Evolutionary conservation across 1,284 basidiomycete species (phyloP), one percentile per base, ranked within the genome.

Genomic region (Cerioporus squamosus): DNA sequence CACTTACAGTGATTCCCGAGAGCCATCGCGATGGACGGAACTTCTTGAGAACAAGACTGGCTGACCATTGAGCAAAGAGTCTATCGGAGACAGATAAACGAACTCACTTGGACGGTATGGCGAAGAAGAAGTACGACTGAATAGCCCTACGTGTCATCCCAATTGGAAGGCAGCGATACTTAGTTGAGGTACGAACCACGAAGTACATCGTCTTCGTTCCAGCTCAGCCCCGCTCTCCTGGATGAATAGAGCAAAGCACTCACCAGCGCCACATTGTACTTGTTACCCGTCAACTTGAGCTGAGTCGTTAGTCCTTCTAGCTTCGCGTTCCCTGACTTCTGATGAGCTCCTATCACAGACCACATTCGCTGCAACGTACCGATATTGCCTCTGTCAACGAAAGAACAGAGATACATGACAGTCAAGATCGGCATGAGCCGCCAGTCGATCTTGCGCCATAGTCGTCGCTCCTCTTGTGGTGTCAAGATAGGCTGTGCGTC

Each of bases 221-320:
- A 38, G 24, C n/a, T 53, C 12, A 55, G 31, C 18, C 9, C 45
- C 12, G 52, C 23, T 23, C 38, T 18, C 6, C 24, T 40, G 5
- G 17, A 39, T n/a, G 14, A 6, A 17, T 17, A 5, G 15, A 20
- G n/a, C 18, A 24, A 65, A n/a, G n/a, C 66, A 65, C 73, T 5
- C 29, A 88, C 87, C 66, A 89, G 68, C 0, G 85, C 85, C 33
- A 88, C 82, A 64, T 88, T 89, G 63, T 84, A 90, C 63, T 77
- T 74, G 63, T 86, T 79, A 7, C 85, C 84, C 0, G 74, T 79
- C 24, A 90, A 72, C 53, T 82, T n/a, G 0, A 89, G 75, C 62
- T 88, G 79, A 0, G 71, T 77, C 6, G 69, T 65, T 2, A 88
- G 69, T 1, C 88, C 87, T 62, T 87, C 83, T 5, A 89, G 72